These are phyloP conservation scores for Metschnikowia borealis DNA, from an alignment of 805 yeast species.

Conservation along the genomic window DNA sequence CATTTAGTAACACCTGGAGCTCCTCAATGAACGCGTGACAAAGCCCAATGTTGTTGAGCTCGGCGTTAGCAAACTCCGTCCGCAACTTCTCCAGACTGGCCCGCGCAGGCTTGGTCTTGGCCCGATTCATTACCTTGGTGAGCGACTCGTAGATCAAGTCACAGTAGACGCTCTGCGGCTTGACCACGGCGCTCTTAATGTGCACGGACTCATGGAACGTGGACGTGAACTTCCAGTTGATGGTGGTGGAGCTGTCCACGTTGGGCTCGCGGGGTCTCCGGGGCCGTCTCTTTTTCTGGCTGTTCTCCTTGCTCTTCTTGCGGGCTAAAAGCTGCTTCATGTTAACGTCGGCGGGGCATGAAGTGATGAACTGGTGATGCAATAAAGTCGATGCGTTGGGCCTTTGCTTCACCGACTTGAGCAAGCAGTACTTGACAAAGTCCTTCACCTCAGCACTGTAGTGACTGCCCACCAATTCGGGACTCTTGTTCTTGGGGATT, in stretches of 20 bases:
- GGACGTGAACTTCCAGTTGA: slow-evolving; percentile 14
- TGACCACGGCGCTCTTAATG: slow-evolving; percentile 6
- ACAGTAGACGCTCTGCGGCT: slow-evolving; percentile 9
- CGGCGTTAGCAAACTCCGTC: slow-evolving; percentile 40
- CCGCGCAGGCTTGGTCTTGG: slow-evolving; percentile 47
- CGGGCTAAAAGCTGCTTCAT: slow-evolving; percentile 8
- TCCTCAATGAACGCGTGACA: slow-evolving; percentile 67
- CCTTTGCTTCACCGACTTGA: slow-evolving; percentile 61
- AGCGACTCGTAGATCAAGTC: slow-evolving; percentile 11
- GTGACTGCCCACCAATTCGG: slow-evolving; percentile 43
- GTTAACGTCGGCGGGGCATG: slow-evolving; percentile 13
- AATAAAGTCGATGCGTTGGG: slow-evolving; percentile 59
- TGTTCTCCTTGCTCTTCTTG: slow-evolving; percentile 13
- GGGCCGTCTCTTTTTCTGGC: slow-evolving; percentile 22
- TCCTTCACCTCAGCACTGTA: slow-evolving; percentile 54
- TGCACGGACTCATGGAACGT: slow-evolving; percentile 6
- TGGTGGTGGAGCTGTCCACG: slow-evolving; percentile 17
- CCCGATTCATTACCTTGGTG: slow-evolving; percentile 45
- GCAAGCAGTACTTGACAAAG: slow-evolving; percentile 63
- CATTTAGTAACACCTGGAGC: slow-evolving; percentile 23
- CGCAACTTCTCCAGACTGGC: slow-evolving; percentile 42
- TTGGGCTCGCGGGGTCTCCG: slow-evolving; percentile 3
- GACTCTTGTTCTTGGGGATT: slow-evolving; percentile 66
- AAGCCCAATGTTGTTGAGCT: slow-evolving; percentile 57
- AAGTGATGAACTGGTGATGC: slow-evolving; percentile 47